phyloP scores from a whole-genome alignment of 106 monocot species.

The Dioscorea dumetorum region DNA sequence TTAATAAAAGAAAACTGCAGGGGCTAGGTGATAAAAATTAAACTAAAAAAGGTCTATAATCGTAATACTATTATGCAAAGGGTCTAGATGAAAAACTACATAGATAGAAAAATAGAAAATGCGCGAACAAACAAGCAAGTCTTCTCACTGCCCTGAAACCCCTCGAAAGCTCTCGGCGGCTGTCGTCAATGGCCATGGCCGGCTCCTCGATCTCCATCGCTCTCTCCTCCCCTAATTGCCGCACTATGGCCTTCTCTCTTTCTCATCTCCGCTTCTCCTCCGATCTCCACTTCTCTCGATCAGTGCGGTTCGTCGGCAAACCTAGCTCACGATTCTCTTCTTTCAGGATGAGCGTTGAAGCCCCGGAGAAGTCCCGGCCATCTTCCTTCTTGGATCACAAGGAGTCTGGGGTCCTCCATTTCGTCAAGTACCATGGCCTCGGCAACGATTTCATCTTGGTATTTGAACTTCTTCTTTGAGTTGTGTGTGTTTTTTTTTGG shows the following conservation, averaged over 20 bases:
- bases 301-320: constrained; percentile 11
- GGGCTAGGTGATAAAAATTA: no score
- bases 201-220: constrained; percentile 16
- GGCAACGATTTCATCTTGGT: constrained; percentile 99
- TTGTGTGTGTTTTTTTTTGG: background rate
- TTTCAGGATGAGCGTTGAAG: constrained; percentile 47
- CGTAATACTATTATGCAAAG: no score
- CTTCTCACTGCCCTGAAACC: no score
- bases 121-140: no score
- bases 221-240: constrained; percentile 7
- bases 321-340: constrained; percentile 15
- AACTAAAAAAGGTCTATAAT: no score
- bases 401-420: constrained; percentile 44
- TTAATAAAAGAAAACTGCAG: no score
- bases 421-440: constrained; percentile 97
- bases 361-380: constrained; percentile 30
- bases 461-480: background rate
- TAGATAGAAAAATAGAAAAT: no score
- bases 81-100: no score
- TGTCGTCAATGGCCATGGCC: constrained; percentile 2
- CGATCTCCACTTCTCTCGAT: constrained; percentile 3
- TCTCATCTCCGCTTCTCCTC: background rate
- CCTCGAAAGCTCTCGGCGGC: no score
- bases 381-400: constrained; percentile 27
- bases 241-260: constrained; percentile 3